A percentile compares a stretch with the other conserved stretches of the same genome.
phyloP scores from a whole-genome alignment of 176 grass and related monocot species.

The Thalia dealbata region DNA sequence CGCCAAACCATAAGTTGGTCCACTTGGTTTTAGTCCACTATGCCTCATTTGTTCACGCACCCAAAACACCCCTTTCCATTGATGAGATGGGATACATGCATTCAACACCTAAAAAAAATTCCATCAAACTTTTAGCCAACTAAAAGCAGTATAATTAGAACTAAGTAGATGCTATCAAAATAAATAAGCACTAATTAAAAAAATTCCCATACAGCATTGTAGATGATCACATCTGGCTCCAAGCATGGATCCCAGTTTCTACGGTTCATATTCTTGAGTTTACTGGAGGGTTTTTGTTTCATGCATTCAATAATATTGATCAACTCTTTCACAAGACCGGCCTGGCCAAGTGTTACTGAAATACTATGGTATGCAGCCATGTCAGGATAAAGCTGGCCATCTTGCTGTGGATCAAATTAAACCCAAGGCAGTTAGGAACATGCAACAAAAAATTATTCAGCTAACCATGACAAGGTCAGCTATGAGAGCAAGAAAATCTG shows the following conservation, averaged over 20 bases:
- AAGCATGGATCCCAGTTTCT: constrained; percentile 77
- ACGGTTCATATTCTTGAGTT: constrained; percentile 39
- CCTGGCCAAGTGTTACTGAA: constrained; percentile 80
- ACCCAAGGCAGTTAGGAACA: constrained; percentile 5
- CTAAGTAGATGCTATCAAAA: background rate
- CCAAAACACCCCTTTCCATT: constrained; percentile 98
- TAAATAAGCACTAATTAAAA: constrained; percentile 1
- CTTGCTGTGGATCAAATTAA: constrained; percentile 34
- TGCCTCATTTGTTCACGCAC: constrained; percentile 78
- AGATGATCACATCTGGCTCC: constrained; percentile 74
- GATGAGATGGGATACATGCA: constrained; percentile 62
- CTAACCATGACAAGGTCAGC: background rate
- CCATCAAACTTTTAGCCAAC: background rate
- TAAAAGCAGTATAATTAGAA: background rate
- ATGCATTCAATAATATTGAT: constrained; percentile 58
- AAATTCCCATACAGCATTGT: constrained; percentile 55
- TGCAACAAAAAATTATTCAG: background rate
- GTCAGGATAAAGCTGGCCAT: constrained; percentile 86
- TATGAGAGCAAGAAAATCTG: background rate
- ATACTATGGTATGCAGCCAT: constrained; percentile 91
- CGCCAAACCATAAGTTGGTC: constrained; percentile 75
- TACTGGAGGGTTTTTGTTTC: constrained; percentile 62
- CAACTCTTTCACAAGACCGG: constrained; percentile 71
- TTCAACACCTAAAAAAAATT: constrained; percentile 57
- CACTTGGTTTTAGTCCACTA: constrained; percentile 50